A percentile compares a stretch with the other conserved stretches of the same genome.
phyloP scores from a whole-genome alignment of 2,329 filamentous ascomycete genomes.

The Ophiobolus disseminans region DNA sequence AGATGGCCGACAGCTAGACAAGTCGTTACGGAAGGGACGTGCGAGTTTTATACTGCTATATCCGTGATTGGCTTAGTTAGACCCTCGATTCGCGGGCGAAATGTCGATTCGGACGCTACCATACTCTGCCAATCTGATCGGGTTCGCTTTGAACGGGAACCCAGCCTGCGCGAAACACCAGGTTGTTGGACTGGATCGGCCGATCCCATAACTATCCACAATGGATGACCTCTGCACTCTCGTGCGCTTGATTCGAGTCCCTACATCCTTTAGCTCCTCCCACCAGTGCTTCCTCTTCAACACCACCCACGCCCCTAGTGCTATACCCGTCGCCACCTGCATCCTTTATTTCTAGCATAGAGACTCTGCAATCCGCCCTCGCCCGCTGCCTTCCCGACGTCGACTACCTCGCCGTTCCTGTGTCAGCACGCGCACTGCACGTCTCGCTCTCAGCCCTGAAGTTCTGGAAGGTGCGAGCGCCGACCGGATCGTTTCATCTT shows the following conservation, averaged over 20 bases:
- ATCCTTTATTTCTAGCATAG: background rate
- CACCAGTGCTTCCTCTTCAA: slow-evolving; percentile 5
- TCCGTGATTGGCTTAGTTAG: slow-evolving; percentile 2
- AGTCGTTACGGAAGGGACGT: background rate
- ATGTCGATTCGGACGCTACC: slow-evolving; percentile 6
- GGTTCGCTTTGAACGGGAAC: slow-evolving; percentile 12
- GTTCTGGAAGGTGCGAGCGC: slow-evolving; percentile 7
- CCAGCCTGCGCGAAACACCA: slow-evolving; percentile 24
- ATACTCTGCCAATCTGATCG: slow-evolving; percentile 27
- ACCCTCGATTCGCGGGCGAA: slow-evolving; percentile 8
- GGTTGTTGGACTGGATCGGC: slow-evolving; percentile 15
- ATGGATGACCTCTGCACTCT: slow-evolving; percentile 31
- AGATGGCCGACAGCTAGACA: background rate
- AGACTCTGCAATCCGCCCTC: background rate
- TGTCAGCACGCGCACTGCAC: slow-evolving; percentile 24
- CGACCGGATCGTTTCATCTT: slow-evolving; percentile 12
- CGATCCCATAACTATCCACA: slow-evolving; percentile 24
- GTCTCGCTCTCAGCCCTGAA: slow-evolving; percentile 10
- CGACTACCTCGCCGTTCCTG: slow-evolving; percentile 14
- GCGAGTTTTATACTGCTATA: slow-evolving; percentile 7
- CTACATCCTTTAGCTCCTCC: slow-evolving; percentile 14
- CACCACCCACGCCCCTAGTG: background rate
- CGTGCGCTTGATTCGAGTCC: slow-evolving; percentile 1
- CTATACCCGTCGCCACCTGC: slow-evolving; percentile 10
- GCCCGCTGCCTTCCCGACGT: background rate